Conservation (phyloP, 495 filamentous ascomycete genomes). For the Saxophila tyrrhenica region DNA sequence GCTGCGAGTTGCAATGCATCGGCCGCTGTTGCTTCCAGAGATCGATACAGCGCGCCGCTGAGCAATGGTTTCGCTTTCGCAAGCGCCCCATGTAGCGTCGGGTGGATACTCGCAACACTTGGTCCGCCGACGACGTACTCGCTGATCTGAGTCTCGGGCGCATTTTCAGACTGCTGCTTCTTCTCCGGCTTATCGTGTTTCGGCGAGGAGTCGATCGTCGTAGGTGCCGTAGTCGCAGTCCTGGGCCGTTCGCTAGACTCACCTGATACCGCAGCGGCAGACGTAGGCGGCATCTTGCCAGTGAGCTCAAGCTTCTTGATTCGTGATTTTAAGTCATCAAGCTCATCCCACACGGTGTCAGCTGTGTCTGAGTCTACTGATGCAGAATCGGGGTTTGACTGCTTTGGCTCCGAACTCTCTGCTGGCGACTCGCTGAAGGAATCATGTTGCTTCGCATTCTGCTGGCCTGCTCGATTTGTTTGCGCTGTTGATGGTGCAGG, state of each 20-base stretch:
- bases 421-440: conserved; percentile 39
- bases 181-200: conserved; percentile 41
- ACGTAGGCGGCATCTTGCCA: conserved; percentile 71
- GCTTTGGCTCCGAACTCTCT: conserved; percentile 14
- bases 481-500: background rate
- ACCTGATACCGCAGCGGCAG: conserved; percentile 64
- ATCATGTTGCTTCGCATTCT: conserved; percentile 31
- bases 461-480: conserved; percentile 2
- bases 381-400: conserved; percentile 49
- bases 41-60: conserved; percentile 57
- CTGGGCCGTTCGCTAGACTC: conserved; percentile 69
- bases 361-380: conserved; percentile 78
- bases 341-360: conserved; percentile 93
- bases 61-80: conserved; percentile 59
- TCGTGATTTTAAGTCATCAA: conserved; percentile 89
- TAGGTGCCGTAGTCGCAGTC: conserved; percentile 88
- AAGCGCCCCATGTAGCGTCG: conserved; percentile 69
- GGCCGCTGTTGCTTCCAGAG: conserved; percentile 69
- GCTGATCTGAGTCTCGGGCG: background rate
- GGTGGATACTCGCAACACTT: conserved; percentile 46
- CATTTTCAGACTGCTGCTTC: background rate
- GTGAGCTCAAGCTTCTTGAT: conserved; percentile 87
- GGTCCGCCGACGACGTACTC: conserved; percentile 25
- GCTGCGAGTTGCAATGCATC: conserved; percentile 68
- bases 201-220: conserved; percentile 80